Conservation (phyloP, 1,139 yeast genomes). For the Arxiozyma bovina region DNA sequence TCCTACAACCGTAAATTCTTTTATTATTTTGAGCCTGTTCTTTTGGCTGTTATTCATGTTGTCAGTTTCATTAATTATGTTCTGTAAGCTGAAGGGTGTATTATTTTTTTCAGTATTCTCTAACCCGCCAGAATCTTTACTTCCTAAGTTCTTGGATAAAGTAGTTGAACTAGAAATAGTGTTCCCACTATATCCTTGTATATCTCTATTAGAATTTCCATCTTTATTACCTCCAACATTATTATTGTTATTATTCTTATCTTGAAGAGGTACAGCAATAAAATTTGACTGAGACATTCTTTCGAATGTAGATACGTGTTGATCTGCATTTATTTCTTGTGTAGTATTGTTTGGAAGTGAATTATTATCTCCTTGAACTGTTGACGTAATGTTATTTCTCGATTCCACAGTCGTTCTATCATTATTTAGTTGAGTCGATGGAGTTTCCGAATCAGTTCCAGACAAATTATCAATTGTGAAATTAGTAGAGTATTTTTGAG, state of each 20-base stretch:
- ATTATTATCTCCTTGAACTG: not conserved
- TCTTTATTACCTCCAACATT: too few species aligned
- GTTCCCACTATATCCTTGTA: not conserved
- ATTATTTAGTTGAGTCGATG: not conserved
- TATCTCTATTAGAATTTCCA: not conserved
- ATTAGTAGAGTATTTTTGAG: not conserved
- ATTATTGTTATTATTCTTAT: too few species aligned
- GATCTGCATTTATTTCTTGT: not conserved
- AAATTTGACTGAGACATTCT: not conserved
- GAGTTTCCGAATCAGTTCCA: not conserved
- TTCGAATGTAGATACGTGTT: not conserved
- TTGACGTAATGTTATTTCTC: not conserved
- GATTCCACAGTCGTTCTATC: not conserved
- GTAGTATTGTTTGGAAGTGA: not conserved
- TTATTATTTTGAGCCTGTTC: not conserved
- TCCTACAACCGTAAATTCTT: constrained; percentile 1
- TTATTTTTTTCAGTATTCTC: too few species aligned
- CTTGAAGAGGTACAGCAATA: not conserved
- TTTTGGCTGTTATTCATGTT: not conserved
- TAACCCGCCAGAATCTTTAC: too few species aligned
- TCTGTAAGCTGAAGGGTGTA: not conserved
- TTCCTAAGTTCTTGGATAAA: not conserved
- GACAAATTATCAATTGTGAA: constrained; percentile 3
- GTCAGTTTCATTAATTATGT: not conserved
- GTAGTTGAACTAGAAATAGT: too few species aligned